Evolutionary conservation across 306 rosid species (phyloP).

Genomic region (Lathyrus aphaca): DNA sequence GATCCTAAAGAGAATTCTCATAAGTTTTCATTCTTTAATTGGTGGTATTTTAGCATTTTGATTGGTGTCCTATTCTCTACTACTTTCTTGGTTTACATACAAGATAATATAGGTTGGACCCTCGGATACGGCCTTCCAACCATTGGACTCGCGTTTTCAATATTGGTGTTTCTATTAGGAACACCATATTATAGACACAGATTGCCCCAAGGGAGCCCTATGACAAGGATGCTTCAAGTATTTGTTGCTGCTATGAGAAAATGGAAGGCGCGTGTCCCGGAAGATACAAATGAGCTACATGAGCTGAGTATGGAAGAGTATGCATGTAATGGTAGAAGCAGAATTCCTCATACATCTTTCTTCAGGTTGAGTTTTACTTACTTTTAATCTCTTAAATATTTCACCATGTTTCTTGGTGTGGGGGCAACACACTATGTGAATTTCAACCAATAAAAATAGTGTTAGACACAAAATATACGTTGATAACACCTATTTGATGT

Average conservation of each 20-base stretch:
- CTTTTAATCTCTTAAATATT: not conserved
- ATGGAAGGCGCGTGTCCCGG: conserved; percentile 53
- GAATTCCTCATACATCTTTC: conserved; percentile 54
- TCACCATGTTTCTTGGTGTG: not conserved
- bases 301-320: conserved; percentile 63
- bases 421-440: not conserved
- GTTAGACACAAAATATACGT: not conserved
- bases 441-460: not conserved
- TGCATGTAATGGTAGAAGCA: conserved; percentile 39
- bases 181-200: conserved; percentile 72
- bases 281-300: conserved; percentile 66
- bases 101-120: conserved; percentile 74
- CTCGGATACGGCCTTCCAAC: conserved; percentile 89
- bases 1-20: conserved; percentile 63
- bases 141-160: conserved; percentile 59
- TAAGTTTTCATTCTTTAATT: conserved; percentile 80
- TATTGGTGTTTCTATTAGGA: conserved; percentile 67
- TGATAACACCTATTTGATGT: not conserved
- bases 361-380: conserved; percentile 51
- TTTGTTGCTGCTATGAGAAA: conserved; percentile 63
- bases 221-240: conserved; percentile 61
- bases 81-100: conserved; percentile 73
- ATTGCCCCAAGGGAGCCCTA: conserved; percentile 75
- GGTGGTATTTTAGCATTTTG: conserved; percentile 83
- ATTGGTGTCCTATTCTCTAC: conserved; percentile 71